These are phyloP conservation scores for Stachybotrys echinatus DNA, from an alignment of 2,329 filamentous ascomycete genomes.

Conservation along the genomic window DNA sequence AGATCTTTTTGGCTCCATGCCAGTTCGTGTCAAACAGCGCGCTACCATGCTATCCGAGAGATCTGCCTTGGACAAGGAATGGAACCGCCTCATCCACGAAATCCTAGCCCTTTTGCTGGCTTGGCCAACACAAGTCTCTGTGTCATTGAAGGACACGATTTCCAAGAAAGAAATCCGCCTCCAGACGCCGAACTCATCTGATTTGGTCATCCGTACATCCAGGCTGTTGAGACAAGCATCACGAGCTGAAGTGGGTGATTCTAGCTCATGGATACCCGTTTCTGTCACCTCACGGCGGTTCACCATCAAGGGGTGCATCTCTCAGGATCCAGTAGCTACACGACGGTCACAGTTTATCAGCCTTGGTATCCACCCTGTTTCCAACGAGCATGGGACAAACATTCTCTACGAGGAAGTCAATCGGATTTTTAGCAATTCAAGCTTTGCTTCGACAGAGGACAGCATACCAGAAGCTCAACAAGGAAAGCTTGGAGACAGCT, in stretches of 20 bases:
- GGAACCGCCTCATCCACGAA: conserved; percentile 55
- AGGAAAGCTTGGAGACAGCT: conserved; percentile 40
- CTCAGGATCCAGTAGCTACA: conserved; percentile 61
- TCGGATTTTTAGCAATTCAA: conserved; percentile 66
- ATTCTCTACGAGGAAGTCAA: conserved; percentile 77
- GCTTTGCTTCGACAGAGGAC: conserved; percentile 62
- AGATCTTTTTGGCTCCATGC: conserved; percentile 85
- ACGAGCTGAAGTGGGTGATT: conserved; percentile 48
- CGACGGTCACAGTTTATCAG: conserved; percentile 77
- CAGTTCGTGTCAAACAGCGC: conserved; percentile 81
- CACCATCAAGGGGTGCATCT: conserved; percentile 66
- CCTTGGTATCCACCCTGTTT: conserved; percentile 64
- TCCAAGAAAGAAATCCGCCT: conserved; percentile 32
- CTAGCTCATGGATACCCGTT: conserved; percentile 62
- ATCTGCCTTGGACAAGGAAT: conserved; percentile 53
- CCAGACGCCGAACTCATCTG: conserved; percentile 16
- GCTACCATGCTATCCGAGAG: conserved; percentile 47
- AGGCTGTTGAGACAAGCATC: conserved; percentile 61
- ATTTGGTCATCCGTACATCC: conserved; percentile 21
- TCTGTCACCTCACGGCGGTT: conserved; percentile 60
- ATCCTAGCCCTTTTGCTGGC: conserved; percentile 64
- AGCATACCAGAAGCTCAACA: conserved; percentile 24
- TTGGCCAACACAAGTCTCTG: conserved; percentile 51
- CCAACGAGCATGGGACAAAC: conserved; percentile 50
- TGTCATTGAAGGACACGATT: conserved; percentile 52